These are phyloP conservation scores for Lagenidium giganteum DNA, from an alignment of 352 stramenopile species.

Conservation along the genomic window DNA sequence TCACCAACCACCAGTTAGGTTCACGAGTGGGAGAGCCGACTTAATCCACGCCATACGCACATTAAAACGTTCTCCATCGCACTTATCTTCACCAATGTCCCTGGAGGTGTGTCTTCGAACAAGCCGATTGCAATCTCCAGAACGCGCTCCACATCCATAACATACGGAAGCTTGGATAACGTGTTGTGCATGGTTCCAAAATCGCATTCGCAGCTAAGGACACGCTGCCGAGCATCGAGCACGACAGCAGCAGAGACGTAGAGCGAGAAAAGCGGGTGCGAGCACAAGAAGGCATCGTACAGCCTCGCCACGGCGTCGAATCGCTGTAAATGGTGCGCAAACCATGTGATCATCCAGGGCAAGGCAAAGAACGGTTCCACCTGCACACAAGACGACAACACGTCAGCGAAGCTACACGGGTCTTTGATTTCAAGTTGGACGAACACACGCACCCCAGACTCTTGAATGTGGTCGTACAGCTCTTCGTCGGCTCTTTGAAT, in stretches of 20 bases:
- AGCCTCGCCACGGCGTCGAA: conserved; percentile 83
- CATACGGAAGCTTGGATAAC: conserved; percentile 45
- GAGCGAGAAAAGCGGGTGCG: conserved; percentile 85
- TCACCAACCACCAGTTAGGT: background rate
- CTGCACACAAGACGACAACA: conserved; percentile 18
- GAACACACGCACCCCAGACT: conserved; percentile 45
- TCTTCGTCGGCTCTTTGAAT: conserved; percentile 40
- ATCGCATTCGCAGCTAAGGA: conserved; percentile 51
- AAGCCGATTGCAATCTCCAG: conserved; percentile 35
- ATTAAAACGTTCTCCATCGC: conserved; percentile 9
- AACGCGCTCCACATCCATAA: conserved; percentile 48
- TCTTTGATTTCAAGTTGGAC: too few species aligned
- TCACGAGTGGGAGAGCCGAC: too few species aligned
- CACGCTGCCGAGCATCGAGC: conserved; percentile 27
- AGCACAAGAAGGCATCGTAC: conserved; percentile 90
- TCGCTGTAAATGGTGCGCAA: conserved; percentile 85
- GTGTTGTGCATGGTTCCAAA: conserved; percentile 66
- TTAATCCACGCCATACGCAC: conserved; percentile 24
- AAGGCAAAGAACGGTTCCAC: conserved; percentile 92
- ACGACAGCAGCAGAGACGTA: conserved; percentile 82
- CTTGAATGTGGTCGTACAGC: conserved; percentile 47
- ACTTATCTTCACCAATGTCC: conserved; percentile 18
- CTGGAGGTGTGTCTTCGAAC: conserved; percentile 40
- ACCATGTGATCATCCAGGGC: conserved; percentile 93
- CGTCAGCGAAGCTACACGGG: conserved; percentile 42